phyloP scores from a whole-genome alignment of 2,329 filamentous ascomycete species.

The Pseudogymnoascus sp. region DNA sequence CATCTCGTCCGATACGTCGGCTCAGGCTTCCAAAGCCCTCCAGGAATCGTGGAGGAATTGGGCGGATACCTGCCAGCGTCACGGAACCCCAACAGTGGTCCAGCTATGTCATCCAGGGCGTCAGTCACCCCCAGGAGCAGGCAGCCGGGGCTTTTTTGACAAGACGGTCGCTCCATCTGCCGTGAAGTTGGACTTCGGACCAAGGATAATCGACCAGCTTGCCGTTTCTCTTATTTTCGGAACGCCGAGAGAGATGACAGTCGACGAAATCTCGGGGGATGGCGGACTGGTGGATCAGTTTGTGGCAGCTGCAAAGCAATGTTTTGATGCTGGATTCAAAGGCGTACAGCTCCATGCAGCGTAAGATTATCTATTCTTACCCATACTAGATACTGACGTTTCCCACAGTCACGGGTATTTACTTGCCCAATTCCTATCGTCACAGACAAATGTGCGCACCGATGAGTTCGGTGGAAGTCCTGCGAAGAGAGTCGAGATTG shows the following conservation, averaged over 20 bases:
- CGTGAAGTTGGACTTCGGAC: conserved; percentile 36
- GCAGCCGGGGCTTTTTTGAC: conserved; percentile 29
- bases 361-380: conserved; percentile 24
- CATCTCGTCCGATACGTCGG: background rate
- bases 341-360: conserved; percentile 48
- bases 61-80: conserved; percentile 26
- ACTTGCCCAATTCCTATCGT: conserved; percentile 61
- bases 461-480: conserved; percentile 63
- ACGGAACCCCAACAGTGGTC: conserved; percentile 35
- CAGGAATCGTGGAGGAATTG: conserved; percentile 35
- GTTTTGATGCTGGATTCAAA: conserved; percentile 43
- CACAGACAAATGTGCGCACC: conserved; percentile 58
- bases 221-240: conserved; percentile 38
- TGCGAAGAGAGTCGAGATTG: conserved; percentile 62
- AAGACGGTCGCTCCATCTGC: conserved; percentile 40
- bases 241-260: conserved; percentile 49
- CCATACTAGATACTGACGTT: background rate
- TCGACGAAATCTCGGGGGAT: conserved; percentile 39
- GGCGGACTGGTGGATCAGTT: conserved; percentile 46
- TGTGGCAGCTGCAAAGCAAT: conserved; percentile 43
- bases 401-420: conserved; percentile 59
- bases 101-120: conserved; percentile 43
- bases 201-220: conserved; percentile 29
- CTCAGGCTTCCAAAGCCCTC: conserved; percentile 15
- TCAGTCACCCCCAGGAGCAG: conserved; percentile 36